Evolutionary conservation across 2,329 filamentous ascomycete genomes (phyloP), one percentile per base, ranked within the genome.

Genomic region (Fusarium sororula): DNA sequence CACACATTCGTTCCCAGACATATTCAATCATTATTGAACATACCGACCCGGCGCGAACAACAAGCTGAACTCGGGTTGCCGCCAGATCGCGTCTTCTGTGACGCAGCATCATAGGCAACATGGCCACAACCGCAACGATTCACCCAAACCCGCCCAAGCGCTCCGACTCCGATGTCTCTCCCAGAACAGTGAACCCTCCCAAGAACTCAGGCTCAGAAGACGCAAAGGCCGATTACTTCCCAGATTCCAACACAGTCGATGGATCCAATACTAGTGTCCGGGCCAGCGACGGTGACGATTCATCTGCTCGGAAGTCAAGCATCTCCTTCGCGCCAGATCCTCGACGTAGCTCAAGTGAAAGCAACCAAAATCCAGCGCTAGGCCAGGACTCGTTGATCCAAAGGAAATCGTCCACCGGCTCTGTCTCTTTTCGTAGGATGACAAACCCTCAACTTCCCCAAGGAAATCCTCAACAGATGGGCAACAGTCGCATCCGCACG

Each of bases 371-470:
- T 54, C 80, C 79, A 68, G 38, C 64, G 28, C 64, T 47, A 17
- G 44, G 24, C 18, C 59, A 57, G 12, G 53, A 62, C 13, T 65
- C 39, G 28, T 81, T 77, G 74, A 80, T 75, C 35, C 75, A 78
- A 72, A 81, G 56, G 82, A 87, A 87, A 72, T 82, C 82, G 18
- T 89, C 87, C 4, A 78, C 83, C 38, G 84, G 85, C 37, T 88
- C 85, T 20, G 83, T 89, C 59, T 83, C 82, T 14, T 88, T 88
- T 73, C 84, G 83, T 7, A 78, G 80, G n/a, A 83, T 83, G 35
- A 79, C 77, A 2, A 83, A 87, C 70, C 85, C 84, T 8, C 80
- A 81, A 26, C 79, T 89, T 24, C 86, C 87, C 8, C 87, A 88
- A 68, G 87, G 87, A 32, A 72, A 78, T 7, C 85, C 86, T 66